These are phyloP conservation scores for Fusarium dimerum DNA, from an alignment of 2,329 filamentous ascomycete genomes.

Conservation along the genomic window DNA sequence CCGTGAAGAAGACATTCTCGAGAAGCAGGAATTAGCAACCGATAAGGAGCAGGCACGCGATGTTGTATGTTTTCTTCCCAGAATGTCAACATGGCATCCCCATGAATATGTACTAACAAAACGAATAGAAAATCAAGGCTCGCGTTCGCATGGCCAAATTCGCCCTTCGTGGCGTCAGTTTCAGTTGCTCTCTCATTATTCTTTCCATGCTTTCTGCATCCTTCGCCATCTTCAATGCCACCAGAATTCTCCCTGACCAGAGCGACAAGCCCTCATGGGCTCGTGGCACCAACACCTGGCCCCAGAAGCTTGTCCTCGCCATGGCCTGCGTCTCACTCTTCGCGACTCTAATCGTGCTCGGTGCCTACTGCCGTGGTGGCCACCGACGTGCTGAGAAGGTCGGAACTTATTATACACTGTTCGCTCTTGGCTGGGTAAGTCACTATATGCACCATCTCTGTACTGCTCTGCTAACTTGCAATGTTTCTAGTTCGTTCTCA, in stretches of 20 bases:
- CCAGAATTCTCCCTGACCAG: conserved; percentile 69
- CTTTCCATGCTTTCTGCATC: conserved; percentile 87
- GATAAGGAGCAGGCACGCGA: conserved; percentile 88
- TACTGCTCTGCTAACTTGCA: conserved; percentile 4
- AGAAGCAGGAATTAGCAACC: conserved; percentile 78
- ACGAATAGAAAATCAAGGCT: conserved; percentile 79
- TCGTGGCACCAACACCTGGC: conserved; percentile 76
- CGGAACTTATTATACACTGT: conserved; percentile 91
- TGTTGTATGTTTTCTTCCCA: conserved; percentile 63
- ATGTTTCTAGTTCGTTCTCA: conserved; percentile 70
- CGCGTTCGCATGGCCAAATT: conserved; percentile 93
- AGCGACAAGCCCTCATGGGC: conserved; percentile 89
- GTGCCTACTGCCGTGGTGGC: conserved; percentile 84
- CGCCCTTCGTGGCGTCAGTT: conserved; percentile 91
- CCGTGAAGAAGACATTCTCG: conserved; percentile 79
- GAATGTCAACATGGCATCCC: not conserved
- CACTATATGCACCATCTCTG: not conserved
- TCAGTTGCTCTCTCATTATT: conserved; percentile 94
- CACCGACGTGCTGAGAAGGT: conserved; percentile 90
- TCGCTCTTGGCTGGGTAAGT: conserved; percentile 75
- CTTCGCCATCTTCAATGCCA: conserved; percentile 90
- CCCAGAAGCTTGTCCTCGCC: conserved; percentile 79
- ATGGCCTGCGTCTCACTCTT: conserved; percentile 80
- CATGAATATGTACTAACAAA: conserved; percentile 29
- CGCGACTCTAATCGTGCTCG: conserved; percentile 78